phyloP scores from a whole-genome alignment of 2,329 filamentous ascomycete species.

The Fusarium subtropicale region DNA sequence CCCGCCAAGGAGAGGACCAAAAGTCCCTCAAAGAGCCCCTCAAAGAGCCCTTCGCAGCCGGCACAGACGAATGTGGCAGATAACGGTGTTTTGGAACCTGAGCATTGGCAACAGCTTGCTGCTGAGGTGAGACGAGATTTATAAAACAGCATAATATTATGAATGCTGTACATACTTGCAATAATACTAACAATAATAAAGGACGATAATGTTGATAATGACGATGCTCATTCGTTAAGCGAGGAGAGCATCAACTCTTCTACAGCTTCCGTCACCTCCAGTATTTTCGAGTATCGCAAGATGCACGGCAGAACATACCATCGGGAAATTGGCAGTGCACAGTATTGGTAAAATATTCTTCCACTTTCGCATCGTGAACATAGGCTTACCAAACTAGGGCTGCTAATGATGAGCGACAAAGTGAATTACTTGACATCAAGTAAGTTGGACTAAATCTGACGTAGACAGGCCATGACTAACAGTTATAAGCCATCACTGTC shows the following conservation, averaged over 20 bases:
- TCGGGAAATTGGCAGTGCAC: slow-evolving; percentile 14
- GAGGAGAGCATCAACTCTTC: slow-evolving; percentile 5
- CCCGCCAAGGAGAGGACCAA: background rate
- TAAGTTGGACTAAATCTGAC: background rate
- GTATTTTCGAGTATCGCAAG: slow-evolving; percentile 25
- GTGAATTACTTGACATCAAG: slow-evolving; percentile 19
- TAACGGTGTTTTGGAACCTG: slow-evolving; percentile 5
- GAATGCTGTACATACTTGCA: background rate
- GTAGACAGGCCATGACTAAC: fast-evolving
- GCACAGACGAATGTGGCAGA: background rate
- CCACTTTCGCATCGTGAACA: background rate
- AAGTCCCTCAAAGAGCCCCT: slow-evolving; percentile 19
- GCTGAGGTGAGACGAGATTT: slow-evolving; percentile 8
- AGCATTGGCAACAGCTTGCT: slow-evolving; percentile 24
- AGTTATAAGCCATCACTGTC: background rate
- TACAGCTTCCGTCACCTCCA: slow-evolving; percentile 13
- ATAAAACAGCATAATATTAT: background rate
- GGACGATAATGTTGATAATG: background rate
- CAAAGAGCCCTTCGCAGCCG: background rate
- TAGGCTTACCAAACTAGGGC: background rate
- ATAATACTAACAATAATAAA: background rate
- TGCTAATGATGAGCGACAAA: slow-evolving; percentile 16
- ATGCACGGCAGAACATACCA: slow-evolving; percentile 23
- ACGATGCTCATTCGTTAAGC: slow-evolving; percentile 11
- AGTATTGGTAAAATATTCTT: slow-evolving; percentile 7